phyloP scores from a whole-genome alignment of 2,329 filamentous ascomycete species.

The Diatrype stigma region DNA sequence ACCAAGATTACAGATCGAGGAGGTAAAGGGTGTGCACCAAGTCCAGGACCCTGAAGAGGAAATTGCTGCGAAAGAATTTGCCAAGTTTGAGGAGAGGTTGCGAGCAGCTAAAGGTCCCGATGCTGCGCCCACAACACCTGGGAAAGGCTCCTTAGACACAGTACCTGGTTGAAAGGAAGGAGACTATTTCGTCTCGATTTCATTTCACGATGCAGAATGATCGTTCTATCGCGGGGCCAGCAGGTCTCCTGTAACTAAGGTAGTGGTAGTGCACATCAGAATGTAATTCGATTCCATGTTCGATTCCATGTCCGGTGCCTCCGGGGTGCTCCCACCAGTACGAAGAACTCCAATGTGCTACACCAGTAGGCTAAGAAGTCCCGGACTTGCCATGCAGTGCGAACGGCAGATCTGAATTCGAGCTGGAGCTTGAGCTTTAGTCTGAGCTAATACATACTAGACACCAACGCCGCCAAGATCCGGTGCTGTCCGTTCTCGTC shows the following conservation, averaged over 20 bases:
- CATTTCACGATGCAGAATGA: too few species aligned
- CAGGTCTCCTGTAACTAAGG: too few species aligned
- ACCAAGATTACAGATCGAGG: constrained; percentile 70
- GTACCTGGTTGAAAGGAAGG: constrained; percentile 27
- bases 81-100: constrained; percentile 86
- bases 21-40: constrained; percentile 89
- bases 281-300: too few species aligned
- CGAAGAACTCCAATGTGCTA: background rate
- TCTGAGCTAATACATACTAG: background rate
- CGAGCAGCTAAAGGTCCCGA: constrained; percentile 48
- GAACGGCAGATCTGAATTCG: background rate
- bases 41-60: constrained; percentile 91
- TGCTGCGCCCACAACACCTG: constrained; percentile 32
- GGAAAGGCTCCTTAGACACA: constrained; percentile 35
- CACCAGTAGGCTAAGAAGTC: background rate
- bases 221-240: background rate
- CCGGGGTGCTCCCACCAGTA: background rate
- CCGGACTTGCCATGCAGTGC: background rate
- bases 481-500: too few species aligned
- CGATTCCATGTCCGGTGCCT: background rate
- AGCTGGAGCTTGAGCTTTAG: background rate
- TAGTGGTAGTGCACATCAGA: too few species aligned
- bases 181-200: background rate
- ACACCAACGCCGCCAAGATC: too few species aligned
- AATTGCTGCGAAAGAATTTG: constrained; percentile 80